These are phyloP conservation scores for Saccharomyces paradoxus DNA, from an alignment of 805 yeast genomes.

Conservation along the genomic window DNA sequence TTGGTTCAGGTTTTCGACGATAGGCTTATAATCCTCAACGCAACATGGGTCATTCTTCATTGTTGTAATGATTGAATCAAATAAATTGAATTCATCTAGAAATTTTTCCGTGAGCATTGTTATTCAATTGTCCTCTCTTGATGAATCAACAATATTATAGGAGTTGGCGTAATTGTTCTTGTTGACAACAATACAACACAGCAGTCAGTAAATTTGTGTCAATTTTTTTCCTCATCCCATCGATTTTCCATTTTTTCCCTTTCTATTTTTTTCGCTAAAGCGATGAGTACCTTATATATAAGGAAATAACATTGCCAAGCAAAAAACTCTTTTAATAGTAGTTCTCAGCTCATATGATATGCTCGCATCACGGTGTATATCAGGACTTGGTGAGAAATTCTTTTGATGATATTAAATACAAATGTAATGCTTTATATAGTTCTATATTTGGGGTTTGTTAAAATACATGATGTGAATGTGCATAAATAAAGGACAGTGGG, in stretches of 20 bases:
- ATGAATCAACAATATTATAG: not conserved
- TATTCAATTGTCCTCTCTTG: not conserved
- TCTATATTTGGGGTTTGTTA: not conserved
- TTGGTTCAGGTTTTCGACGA: constrained; percentile 10
- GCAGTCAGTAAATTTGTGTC: not conserved
- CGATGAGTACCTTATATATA: not conserved
- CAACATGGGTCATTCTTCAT: not conserved
- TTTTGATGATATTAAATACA: not conserved
- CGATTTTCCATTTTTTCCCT: not conserved
- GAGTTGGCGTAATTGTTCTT: not conserved
- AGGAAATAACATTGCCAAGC: not conserved
- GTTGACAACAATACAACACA: not conserved
- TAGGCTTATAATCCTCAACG: not conserved
- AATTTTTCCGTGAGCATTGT: not conserved
- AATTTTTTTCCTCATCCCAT: not conserved
- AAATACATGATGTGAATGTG: not conserved
- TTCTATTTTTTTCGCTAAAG: not conserved
- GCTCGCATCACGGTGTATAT: not conserved
- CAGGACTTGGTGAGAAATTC: not conserved
- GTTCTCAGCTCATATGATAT: not conserved
- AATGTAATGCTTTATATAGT: constrained; percentile 1
- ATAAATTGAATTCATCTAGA: not conserved
- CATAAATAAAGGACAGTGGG: not conserved
- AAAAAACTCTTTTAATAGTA: not conserved
- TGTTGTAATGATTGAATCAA: not conserved